Conservation (phyloP, 169 alveolate species). For the Plasmodium coatneyi region DNA sequence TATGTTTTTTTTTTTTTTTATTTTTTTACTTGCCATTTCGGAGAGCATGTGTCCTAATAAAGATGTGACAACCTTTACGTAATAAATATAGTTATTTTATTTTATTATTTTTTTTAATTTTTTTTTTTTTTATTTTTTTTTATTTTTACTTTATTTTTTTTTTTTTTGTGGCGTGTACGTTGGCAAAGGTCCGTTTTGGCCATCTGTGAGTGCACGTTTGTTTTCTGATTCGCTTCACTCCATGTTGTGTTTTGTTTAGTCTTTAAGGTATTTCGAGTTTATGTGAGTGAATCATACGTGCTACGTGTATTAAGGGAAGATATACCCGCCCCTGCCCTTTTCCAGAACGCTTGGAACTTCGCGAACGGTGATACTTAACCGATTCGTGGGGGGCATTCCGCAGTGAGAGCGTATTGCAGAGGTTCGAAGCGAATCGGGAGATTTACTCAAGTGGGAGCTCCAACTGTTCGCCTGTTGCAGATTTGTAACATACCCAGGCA, state of each 20-base stretch:
- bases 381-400: background rate
- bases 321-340: no score
- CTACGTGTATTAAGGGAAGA: no score
- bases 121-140: background rate
- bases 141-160: background rate
- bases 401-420: background rate
- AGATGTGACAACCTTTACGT: background rate
- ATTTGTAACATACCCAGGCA: no score
- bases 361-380: background rate
- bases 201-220: background rate
- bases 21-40: background rate
- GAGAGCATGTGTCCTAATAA: background rate
- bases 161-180: background rate
- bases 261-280: background rate
- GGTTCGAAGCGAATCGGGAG: background rate
- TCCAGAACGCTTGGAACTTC: no score
- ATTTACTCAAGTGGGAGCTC: no score
- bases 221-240: background rate
- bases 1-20: background rate
- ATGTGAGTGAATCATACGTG: no score
- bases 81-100: background rate
- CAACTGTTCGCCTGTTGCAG: no score
- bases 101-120: background rate
- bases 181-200: background rate
- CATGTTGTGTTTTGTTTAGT: background rate